phyloP scores from a whole-genome alignment of 129 eudicot genomes.

The Saposhnikovia divaricata region DNA sequence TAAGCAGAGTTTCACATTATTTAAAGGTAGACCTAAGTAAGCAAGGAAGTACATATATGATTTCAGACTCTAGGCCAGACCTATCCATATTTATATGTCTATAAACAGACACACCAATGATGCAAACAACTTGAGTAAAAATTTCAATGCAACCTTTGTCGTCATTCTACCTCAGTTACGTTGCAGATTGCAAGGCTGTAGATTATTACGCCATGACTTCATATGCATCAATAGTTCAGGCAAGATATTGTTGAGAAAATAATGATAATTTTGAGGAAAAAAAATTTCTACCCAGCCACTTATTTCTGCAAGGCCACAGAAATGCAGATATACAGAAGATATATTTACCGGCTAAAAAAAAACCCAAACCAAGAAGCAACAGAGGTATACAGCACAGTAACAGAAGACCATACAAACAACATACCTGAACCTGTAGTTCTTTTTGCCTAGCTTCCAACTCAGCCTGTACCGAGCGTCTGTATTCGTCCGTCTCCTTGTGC shows the following conservation, averaged over 20 bases:
- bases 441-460: slow-evolving; percentile 65
- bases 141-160: slow-evolving; percentile 22
- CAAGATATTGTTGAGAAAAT: background rate
- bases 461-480: slow-evolving; percentile 67
- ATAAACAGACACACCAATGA: background rate
- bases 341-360: background rate
- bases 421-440: slow-evolving; percentile 59
- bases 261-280: background rate
- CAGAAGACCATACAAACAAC: background rate
- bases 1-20: background rate
- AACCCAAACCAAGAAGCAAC: background rate
- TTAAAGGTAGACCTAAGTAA: background rate
- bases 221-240: background rate
- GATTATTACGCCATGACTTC: background rate
- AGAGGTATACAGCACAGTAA: background rate
- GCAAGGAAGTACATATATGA: background rate
- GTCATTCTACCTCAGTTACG: background rate
- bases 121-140: background rate
- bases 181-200: background rate
- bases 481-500: slow-evolving; percentile 81
- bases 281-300: background rate
- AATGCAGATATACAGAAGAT: background rate
- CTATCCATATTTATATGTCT: background rate
- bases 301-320: background rate
- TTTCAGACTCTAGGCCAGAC: background rate